A percentile compares a stretch with the other conserved stretches of the same genome.
Evolutionary conservation across 2,329 filamentous ascomycete species (phyloP).

Genomic region (Sporothrix schenckii): DNA sequence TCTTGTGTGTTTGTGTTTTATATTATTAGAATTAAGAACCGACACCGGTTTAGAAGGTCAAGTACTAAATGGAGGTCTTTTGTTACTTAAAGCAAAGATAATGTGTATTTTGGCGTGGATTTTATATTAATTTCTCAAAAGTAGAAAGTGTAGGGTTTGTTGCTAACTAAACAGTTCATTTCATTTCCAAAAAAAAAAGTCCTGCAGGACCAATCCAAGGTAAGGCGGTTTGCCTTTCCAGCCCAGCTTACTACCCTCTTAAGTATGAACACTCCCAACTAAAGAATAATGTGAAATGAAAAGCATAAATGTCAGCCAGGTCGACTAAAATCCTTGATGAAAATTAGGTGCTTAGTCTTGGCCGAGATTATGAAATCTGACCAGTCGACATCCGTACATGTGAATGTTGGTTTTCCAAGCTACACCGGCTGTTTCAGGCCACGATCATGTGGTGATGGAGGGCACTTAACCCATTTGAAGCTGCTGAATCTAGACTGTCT

Average conservation of each 20-base stretch:
- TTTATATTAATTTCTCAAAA: too few relatives aligned
- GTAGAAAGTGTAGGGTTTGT: too few relatives aligned
- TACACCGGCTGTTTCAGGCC: constrained; percentile 19
- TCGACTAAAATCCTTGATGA: neutral
- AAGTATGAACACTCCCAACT: too few relatives aligned
- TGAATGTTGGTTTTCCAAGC: neutral
- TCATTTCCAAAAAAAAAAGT: too few relatives aligned
- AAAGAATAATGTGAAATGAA: too few relatives aligned
- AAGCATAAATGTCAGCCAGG: neutral
- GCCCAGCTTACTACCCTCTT: too few relatives aligned
- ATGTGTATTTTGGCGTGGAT: neutral
- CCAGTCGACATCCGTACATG: neutral
- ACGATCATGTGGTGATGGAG: neutral
- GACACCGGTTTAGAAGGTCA: constrained; percentile 9
- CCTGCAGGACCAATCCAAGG: too few relatives aligned
- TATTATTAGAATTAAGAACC: neutral
- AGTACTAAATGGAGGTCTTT: neutral
- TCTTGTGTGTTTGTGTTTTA: neutral
- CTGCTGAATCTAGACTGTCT: too few relatives aligned
- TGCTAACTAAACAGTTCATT: too few relatives aligned
- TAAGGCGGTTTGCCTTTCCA: too few relatives aligned
- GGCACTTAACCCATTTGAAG: neutral
- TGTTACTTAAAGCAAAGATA: neutral
- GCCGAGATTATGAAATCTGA: constrained; percentile 2
- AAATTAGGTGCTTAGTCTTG: neutral